Base-by-base conservation (phyloP, 805 yeast species). In the Candida boleticola region DNA sequence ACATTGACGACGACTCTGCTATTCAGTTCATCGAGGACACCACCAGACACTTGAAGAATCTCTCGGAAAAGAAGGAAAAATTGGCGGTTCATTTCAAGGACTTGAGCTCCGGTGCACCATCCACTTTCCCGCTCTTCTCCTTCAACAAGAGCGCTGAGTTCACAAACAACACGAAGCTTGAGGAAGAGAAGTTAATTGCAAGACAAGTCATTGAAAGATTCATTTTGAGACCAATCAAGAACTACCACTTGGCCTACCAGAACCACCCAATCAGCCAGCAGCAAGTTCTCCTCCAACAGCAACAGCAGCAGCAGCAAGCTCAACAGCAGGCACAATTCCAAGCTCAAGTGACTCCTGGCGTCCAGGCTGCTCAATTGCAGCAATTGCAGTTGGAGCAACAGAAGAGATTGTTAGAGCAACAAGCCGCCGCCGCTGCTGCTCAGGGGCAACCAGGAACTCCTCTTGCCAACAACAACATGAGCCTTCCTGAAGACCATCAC, bases 11-110 rank as follows among this genome's bases (percentile, higher is more conserved):
- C 47, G 63, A 64, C 26, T 59, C 71, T 27, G 77, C 81, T 4
- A 60, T 66, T 4, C 61, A 64, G 40, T 76, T 77, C 45, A 61
- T 78, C 45, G 80, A 76, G 37, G 73, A 73, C 29, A 68, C 77
- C 19, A 57, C 77, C 22, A 65, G 68, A 20, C 57, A 63, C 21
- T 63, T 80, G 48, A 66, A 54, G 54, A 61, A 49, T 17, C 61
- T 63, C 50, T 61, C 65, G 20, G 66, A 57, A 37, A 60, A 59
- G 33, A 62, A 56, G 39, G 70, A 69, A 43, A 61, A 67, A 39
- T 62, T 79, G 46, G 64, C 67, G 39, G 62, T 69, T 26, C 61
- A 59, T 35, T 68, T 70, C 45, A 55, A 54, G 39, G 49, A 49
- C 34, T 43, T 59, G 37, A 47, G 54, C 6, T 50, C 47, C 7